These are phyloP conservation scores for Pestalotiopsis sp. DNA, from an alignment of 2,329 filamentous ascomycete genomes.

Conservation along the genomic window DNA sequence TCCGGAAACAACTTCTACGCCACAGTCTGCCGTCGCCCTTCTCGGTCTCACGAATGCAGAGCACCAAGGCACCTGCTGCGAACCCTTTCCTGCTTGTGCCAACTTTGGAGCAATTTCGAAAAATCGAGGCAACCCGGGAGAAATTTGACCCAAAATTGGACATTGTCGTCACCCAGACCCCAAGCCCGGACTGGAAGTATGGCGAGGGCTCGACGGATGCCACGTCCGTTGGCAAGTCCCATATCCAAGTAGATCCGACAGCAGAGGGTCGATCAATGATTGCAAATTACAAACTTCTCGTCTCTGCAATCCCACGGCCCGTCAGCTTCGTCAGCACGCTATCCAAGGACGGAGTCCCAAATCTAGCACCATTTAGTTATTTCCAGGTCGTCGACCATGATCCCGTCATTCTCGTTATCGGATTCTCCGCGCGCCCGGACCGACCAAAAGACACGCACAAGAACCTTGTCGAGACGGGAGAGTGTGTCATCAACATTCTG, in stretches of 20 bases:
- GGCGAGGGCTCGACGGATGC: background rate
- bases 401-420: conserved; percentile 46
- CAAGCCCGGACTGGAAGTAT: background rate
- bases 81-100: conserved; percentile 2
- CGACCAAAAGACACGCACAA: background rate
- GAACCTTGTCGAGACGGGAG: conserved; percentile 54
- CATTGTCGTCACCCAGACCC: background rate
- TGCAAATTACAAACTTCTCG: conserved; percentile 1
- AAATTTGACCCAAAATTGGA: background rate
- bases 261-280: background rate
- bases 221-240: background rate
- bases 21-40: background rate
- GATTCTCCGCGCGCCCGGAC: background rate
- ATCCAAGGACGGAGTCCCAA: background rate
- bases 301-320: conserved; percentile 3
- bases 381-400: conserved; percentile 65
- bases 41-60: background rate
- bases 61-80: background rate
- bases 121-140: background rate
- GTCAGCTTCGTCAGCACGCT: conserved; percentile 7
- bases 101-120: background rate
- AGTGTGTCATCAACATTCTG: conserved; percentile 65
- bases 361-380: conserved; percentile 39
- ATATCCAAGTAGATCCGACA: background rate
- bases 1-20: background rate